Base-by-base conservation (phyloP, 192 early-diverging fungal genomes). In the Umbelopsis sp. region DNA sequence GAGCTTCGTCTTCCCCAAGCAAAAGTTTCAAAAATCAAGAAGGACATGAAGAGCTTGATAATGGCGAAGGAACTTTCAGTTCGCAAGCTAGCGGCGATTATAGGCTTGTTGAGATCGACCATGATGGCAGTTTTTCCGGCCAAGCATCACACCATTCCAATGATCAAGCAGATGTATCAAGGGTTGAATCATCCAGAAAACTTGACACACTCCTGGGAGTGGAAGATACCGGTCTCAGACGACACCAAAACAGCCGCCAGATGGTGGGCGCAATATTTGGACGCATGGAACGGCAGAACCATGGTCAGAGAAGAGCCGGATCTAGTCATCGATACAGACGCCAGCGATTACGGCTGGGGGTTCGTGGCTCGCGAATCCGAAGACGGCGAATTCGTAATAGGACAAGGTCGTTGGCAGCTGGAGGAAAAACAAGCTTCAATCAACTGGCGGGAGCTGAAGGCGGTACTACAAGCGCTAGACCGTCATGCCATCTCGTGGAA, bases 101-200 rank as follows among this genome's bases (percentile, higher is more conserved):
- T 68, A 3, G 66, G 66, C 41, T 47, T 47, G 45, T 22, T 45
- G 32, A 41, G 47, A 29, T 41, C 45, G 47, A 45, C 66, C 66
- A 44, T 67, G 36, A 12, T 67, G n/a, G 66, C 41, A 25, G 66
- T 67, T 25, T 45, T 67, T 67, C 66, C 66, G 20, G 66, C 66
- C 12, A n/a, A 45, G 4, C 41, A 45, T 0, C 66, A 67, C 25
- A 68, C 66, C 25, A 41, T 31, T 68, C 43, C 66, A 68, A 68
- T 26, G 66, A 68, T 12, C 24, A 16, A 0, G 20, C 22, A 17
- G 1, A 47, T 1, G 66, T 45, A 29, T 41, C 66, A 43, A 45
- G 45, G 32, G 43, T 41, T 16, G 36, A 41, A 17, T 68, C 43
- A 45, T 45, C 41, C 66, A 45, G 25, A 17, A 44, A 44, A 44